These are phyloP conservation scores for Paracoccidioides lutzii DNA, from an alignment of 2,329 filamentous ascomycete genomes.

Conservation along the genomic window DNA sequence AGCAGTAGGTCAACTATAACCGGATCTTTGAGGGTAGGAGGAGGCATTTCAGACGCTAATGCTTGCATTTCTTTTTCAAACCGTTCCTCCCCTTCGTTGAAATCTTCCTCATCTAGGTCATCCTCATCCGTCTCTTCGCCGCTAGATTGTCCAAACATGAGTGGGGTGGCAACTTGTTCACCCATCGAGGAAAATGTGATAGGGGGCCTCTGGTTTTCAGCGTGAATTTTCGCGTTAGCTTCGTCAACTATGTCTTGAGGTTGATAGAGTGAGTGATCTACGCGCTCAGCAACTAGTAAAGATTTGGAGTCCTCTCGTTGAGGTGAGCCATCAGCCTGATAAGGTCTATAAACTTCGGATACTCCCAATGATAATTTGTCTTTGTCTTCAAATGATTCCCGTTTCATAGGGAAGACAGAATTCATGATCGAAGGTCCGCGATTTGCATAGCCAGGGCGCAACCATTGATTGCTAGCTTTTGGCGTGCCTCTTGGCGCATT, in stretches of 20 bases:
- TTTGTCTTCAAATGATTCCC: slow-evolving; percentile 21
- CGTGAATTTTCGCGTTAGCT: neutral
- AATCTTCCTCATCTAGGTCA: slow-evolving; percentile 36
- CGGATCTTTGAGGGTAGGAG: slow-evolving; percentile 30
- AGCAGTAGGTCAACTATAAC: slow-evolving; percentile 29
- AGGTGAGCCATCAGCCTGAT: neutral
- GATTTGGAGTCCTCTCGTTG: slow-evolving; percentile 1
- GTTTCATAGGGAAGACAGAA: slow-evolving; percentile 15
- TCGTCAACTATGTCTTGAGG: neutral
- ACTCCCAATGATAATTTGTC: slow-evolving; percentile 6
- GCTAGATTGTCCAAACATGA: slow-evolving; percentile 24
- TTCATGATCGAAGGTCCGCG: slow-evolving; percentile 7
- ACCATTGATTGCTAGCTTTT: slow-evolving; percentile 29
- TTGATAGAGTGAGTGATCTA: neutral
- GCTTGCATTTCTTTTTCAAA: slow-evolving; percentile 34
- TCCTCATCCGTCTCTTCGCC: slow-evolving; percentile 35
- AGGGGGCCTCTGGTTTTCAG: neutral
- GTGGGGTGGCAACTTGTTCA: slow-evolving; percentile 7
- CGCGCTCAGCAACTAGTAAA: neutral
- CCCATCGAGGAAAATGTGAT: neutral
- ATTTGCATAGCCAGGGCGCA: slow-evolving; percentile 23
- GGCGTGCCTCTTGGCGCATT: slow-evolving; percentile 19
- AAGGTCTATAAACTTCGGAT: neutral
- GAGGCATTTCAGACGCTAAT: slow-evolving; percentile 32
- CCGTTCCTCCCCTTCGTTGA: slow-evolving; percentile 32